A percentile compares a stretch with the other conserved stretches of the same genome.
These are phyloP conservation scores for Pyricularia grisea DNA, from an alignment of 2,329 filamentous ascomycete species.

Conservation along the genomic window DNA sequence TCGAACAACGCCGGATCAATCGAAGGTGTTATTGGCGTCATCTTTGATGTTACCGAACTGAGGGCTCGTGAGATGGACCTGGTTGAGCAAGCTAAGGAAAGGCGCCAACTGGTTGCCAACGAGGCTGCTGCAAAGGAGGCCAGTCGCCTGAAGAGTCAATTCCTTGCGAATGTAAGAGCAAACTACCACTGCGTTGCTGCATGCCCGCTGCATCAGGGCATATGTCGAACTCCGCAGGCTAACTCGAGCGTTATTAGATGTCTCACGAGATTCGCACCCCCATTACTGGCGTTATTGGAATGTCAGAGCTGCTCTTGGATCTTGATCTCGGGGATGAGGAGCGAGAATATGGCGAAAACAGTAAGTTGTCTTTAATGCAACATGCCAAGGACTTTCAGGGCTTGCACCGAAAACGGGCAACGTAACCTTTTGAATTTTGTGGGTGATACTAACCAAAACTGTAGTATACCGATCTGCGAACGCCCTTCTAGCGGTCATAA, in stretches of 20 bases:
- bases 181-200: neutral
- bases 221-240: neutral
- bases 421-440: too few species aligned
- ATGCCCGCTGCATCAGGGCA: neutral
- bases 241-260: constrained; percentile 36
- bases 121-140: constrained; percentile 73
- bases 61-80: constrained; percentile 55
- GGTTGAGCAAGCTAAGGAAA: constrained; percentile 56
- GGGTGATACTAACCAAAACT: neutral
- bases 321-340: constrained; percentile 62
- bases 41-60: constrained; percentile 69
- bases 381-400: neutral
- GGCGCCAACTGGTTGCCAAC: constrained; percentile 61
- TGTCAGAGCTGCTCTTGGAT: constrained; percentile 65
- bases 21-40: constrained; percentile 68
- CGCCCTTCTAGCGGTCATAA: constrained; percentile 77
- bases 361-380: neutral
- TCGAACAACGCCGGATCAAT: constrained; percentile 34
- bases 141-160: constrained; percentile 70
- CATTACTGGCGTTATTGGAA: constrained; percentile 72
- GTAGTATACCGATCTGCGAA: constrained; percentile 63
- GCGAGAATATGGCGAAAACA: constrained; percentile 66
- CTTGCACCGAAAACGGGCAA: neutral
- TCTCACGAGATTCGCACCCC: constrained; percentile 73
- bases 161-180: constrained; percentile 53